Conservation (phyloP, 352 stramenopile species). For the Halophytophthora polymorphica region DNA sequence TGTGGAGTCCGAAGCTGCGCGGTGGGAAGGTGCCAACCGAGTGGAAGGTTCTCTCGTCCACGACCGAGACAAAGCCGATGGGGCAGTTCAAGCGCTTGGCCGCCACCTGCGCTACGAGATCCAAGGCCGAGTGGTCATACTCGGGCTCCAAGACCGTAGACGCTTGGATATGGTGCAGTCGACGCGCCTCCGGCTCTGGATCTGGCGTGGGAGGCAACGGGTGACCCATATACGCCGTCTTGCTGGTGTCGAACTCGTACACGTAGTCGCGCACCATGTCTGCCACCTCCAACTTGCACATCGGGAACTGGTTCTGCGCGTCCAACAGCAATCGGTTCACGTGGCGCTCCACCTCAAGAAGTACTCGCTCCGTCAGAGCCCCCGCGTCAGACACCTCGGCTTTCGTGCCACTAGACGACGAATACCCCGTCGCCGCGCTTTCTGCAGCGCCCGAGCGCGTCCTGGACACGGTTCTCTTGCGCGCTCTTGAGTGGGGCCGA, state of each 20-base stretch:
- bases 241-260: conserved; percentile 39
- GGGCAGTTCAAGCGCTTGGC: conserved; percentile 47
- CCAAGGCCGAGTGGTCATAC: conserved; percentile 53
- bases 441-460: too few relatives aligned
- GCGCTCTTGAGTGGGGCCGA: too few relatives aligned
- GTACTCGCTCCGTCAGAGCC: conserved; percentile 20
- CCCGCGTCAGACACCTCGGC: too few relatives aligned
- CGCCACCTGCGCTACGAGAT: conserved; percentile 48
- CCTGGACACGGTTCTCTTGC: too few relatives aligned
- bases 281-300: conserved; percentile 23
- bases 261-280: conserved; percentile 45
- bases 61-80: conserved; percentile 50
- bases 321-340: conserved; percentile 29
- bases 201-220: conserved; percentile 41
- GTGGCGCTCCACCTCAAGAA: conserved; percentile 34
- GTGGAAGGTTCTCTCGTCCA: conserved; percentile 42
- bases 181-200: conserved; percentile 28
- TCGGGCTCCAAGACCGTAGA: conserved; percentile 35
- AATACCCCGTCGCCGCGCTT: too few relatives aligned
- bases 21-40: conserved; percentile 33
- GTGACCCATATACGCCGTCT: conserved; percentile 34
- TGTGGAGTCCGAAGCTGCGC: conserved; percentile 21
- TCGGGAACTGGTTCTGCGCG: conserved; percentile 20
- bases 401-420: too few relatives aligned
- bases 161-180: conserved; percentile 40